Conservation (phyloP, 2,329 filamentous ascomycete species). For the Cercospora sp. region DNA sequence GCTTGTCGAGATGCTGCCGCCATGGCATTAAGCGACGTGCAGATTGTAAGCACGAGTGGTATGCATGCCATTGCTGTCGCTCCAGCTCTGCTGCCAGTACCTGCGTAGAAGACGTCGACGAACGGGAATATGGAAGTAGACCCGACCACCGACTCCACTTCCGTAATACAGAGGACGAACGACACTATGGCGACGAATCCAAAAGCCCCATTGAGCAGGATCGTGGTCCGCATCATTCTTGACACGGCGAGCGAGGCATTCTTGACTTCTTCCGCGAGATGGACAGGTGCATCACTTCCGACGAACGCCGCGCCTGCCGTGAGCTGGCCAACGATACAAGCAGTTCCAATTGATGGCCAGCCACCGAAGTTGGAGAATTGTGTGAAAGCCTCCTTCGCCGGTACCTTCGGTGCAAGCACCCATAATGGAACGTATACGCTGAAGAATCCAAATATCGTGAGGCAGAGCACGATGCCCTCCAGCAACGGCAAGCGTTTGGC, state of each 20-base stretch:
- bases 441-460: conserved; percentile 55
- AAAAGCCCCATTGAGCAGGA: conserved; percentile 48
- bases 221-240: conserved; percentile 47
- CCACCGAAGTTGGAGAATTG: conserved; percentile 45
- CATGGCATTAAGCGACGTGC: conserved; percentile 31
- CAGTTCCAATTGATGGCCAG: conserved; percentile 48
- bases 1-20: conserved; percentile 44
- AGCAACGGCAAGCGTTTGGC: conserved; percentile 40
- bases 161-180: conserved; percentile 44
- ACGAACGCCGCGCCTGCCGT: conserved; percentile 21
- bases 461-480: conserved; percentile 51
- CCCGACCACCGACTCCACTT: conserved; percentile 34
- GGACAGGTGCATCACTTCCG: conserved; percentile 21
- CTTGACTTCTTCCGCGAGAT: conserved; percentile 34
- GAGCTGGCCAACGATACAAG: conserved; percentile 45
- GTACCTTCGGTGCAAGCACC: conserved; percentile 51
- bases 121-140: conserved; percentile 36
- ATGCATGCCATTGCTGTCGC: conserved; percentile 20
- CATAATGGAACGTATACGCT: conserved; percentile 50
- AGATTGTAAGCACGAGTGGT: conserved; percentile 15
- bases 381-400: conserved; percentile 51
- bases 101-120: conserved; percentile 37
- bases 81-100: conserved; percentile 14
- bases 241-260: conserved; percentile 44
- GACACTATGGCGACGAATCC: conserved; percentile 47